Percentiles rank a stretch among this genome's conserved stretches.
These are phyloP conservation scores for Neoconidiobolus thromboides DNA, from an alignment of 371 early-diverging fungal genomes.

Conservation along the genomic window DNA sequence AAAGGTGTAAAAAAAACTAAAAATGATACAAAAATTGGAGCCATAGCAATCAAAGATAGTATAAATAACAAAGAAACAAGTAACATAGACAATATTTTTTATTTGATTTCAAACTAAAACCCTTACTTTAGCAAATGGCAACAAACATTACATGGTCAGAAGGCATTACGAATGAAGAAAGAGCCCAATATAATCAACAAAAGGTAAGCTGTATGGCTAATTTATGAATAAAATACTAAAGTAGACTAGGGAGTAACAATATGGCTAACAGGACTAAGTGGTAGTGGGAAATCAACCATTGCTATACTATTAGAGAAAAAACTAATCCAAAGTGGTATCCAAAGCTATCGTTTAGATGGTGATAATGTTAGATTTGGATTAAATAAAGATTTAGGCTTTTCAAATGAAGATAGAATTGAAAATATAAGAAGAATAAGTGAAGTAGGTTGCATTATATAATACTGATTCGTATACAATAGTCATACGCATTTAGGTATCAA, in stretches of 20 bases:
- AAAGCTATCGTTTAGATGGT: constrained; percentile 79
- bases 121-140: too few relatives aligned
- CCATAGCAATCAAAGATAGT: too few relatives aligned
- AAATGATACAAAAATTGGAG: too few relatives aligned
- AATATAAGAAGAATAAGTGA: constrained; percentile 87
- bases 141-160: too few relatives aligned
- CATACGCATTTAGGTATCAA: constrained; percentile 35
- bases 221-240: too few relatives aligned
- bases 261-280: constrained; percentile 90
- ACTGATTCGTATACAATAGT: neutral
- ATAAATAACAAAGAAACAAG: too few relatives aligned
- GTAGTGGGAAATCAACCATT: constrained; percentile 81
- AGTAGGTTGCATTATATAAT: constrained; percentile 16
- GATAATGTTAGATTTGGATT: constrained; percentile 90
- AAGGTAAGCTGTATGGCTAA: too few relatives aligned
- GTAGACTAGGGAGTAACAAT: constrained; percentile 49
- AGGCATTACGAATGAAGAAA: too few relatives aligned
- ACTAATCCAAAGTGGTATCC: constrained; percentile 44
- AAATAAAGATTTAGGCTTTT: constrained; percentile 84
- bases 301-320: constrained; percentile 78
- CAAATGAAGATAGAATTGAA: constrained; percentile 75
- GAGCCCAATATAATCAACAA: too few relatives aligned
- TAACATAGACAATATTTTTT: too few relatives aligned
- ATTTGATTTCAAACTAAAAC: too few relatives aligned
- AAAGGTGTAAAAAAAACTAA: too few relatives aligned